phyloP scores from a whole-genome alignment of 2,329 filamentous ascomycete species.

The Hypomyces perniciosus region DNA sequence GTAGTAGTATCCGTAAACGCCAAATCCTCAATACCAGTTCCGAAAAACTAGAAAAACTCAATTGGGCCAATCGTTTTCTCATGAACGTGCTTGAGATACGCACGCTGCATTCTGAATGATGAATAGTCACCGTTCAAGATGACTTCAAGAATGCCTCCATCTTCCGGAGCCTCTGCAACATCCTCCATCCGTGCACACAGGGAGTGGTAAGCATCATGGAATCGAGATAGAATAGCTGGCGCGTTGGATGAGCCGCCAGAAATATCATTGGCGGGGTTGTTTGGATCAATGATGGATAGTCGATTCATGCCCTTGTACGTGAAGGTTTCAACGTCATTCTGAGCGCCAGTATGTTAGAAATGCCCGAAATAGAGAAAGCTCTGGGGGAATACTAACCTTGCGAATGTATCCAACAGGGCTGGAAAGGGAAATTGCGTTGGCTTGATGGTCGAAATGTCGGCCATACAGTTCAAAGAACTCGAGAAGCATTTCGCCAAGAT shows the following conservation, averaged over 20 bases:
- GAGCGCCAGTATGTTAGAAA: neutral
- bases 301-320: conserved; percentile 58
- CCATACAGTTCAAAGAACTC: conserved; percentile 90
- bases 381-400: conserved; percentile 54
- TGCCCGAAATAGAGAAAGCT: neutral
- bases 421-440: conserved; percentile 67
- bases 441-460: conserved; percentile 65
- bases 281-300: conserved; percentile 87
- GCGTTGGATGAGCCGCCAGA: conserved; percentile 77
- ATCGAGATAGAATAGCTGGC: conserved; percentile 58
- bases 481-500: conserved; percentile 76
- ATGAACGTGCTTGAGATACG: conserved; percentile 52
- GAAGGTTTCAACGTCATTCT: conserved; percentile 41
- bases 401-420: conserved; percentile 63
- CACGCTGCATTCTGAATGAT: conserved; percentile 63
- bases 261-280: conserved; percentile 80
- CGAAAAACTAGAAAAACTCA: conserved; percentile 12
- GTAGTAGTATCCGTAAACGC: conserved; percentile 8
- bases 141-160: conserved; percentile 54
- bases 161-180: conserved; percentile 31
- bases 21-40: conserved; percentile 4
- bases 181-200: conserved; percentile 54
- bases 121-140: conserved; percentile 76
- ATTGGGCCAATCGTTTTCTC: conserved; percentile 32
- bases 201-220: conserved; percentile 55